These are phyloP conservation scores for Leptographium galeiforme DNA, from an alignment of 2,329 filamentous ascomycete genomes.

Conservation along the genomic window DNA sequence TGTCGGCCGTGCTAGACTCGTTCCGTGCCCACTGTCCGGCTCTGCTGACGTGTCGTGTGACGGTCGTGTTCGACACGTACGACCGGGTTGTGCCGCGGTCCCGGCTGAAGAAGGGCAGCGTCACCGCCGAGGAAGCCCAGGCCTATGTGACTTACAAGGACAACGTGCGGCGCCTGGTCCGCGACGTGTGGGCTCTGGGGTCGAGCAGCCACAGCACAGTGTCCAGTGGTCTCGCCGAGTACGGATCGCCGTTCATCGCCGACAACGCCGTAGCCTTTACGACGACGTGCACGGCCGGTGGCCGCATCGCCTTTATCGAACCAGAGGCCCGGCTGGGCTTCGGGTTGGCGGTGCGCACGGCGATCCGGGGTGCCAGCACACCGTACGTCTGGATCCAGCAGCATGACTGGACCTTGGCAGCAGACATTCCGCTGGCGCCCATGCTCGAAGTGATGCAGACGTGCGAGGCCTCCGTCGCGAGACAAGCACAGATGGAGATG, in stretches of 20 bases:
- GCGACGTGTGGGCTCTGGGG: conserved; percentile 7
- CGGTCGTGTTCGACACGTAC: conserved; percentile 39
- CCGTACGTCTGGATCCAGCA: conserved; percentile 45
- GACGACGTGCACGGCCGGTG: conserved; percentile 21
- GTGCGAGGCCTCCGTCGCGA: conserved; percentile 10
- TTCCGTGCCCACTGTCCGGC: conserved; percentile 28
- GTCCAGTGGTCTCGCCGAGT: conserved; percentile 28
- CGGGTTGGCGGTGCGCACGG: conserved; percentile 38
- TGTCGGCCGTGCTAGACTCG: conserved; percentile 31
- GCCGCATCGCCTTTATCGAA: conserved; percentile 34
- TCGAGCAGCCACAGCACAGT: background rate
- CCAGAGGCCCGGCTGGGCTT: conserved; percentile 33
- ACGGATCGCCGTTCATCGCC: conserved; percentile 21
- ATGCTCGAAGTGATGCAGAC: conserved; percentile 32
- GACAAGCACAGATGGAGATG: background rate
- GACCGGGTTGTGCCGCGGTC: conserved; percentile 29
- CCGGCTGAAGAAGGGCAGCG: conserved; percentile 39
- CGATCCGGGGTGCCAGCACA: conserved; percentile 30
- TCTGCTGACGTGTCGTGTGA: conserved; percentile 28
- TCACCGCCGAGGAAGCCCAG: conserved; percentile 30
- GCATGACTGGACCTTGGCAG: conserved; percentile 39
- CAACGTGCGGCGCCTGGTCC: conserved; percentile 30
- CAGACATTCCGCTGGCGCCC: conserved; percentile 28
- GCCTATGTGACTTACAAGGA: conserved; percentile 30
- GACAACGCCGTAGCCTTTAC: conserved; percentile 24